phyloP scores from a whole-genome alignment of 78 protist species.

The Blattamonas nauphoetae region DNA sequence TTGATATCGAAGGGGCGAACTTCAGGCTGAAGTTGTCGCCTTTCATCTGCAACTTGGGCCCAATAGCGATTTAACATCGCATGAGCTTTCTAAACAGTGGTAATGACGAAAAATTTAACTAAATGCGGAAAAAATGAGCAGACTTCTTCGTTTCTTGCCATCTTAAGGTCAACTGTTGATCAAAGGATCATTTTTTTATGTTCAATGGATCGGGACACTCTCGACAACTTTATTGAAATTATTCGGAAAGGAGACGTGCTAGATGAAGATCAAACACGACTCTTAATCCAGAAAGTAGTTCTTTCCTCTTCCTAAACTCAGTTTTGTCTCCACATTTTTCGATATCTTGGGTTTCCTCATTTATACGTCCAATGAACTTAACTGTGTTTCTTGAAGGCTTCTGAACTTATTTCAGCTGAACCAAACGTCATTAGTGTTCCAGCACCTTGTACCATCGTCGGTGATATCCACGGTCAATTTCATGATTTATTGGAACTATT shows the following conservation, averaged over 20 bases:
- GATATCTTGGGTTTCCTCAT: no score
- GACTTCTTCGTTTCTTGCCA: not conserved
- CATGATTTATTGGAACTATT: constrained; percentile 88
- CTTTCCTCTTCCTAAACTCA: no score
- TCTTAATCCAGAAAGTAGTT: not conserved
- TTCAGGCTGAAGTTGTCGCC: not conserved
- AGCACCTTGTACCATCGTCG: not conserved
- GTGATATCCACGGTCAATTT: constrained; percentile 58
- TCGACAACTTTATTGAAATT: not conserved
- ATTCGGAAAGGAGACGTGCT: not conserved
- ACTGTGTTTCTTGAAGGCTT: no score
- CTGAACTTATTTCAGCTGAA: not conserved
- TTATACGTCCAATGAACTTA: not conserved
- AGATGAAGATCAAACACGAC: not conserved
- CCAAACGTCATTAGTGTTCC: not conserved
- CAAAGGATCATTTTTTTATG: no score
- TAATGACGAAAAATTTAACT: not conserved
- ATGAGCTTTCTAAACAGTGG: not conserved
- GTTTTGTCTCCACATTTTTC: no score
- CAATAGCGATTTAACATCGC: not conserved
- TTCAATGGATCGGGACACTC: no score
- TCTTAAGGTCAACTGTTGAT: no score
- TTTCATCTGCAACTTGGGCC: not conserved
- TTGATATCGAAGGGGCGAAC: not conserved
- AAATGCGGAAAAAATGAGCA: not conserved